phyloP scores from a whole-genome alignment of 345 rosid genomes.

The Lumnitzera littorea region DNA sequence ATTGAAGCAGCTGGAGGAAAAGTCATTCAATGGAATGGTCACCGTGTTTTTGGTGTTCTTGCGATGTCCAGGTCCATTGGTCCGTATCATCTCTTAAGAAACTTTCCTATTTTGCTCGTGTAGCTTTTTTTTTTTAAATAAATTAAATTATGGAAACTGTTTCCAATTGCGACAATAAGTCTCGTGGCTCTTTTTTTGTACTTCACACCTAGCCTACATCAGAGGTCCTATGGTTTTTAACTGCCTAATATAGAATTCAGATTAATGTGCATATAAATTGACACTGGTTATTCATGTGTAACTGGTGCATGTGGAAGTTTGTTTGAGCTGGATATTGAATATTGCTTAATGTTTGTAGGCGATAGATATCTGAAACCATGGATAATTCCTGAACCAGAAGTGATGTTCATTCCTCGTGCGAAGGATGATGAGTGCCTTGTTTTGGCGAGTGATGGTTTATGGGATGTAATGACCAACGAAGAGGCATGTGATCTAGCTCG shows the following conservation, averaged over 20 bases:
- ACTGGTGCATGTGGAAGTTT: no score
- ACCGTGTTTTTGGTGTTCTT: conserved; percentile 94
- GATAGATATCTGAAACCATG: conserved; percentile 93
- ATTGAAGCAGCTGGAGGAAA: conserved; percentile 97
- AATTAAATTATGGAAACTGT: no score
- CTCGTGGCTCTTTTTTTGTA: background rate
- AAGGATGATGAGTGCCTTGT: conserved; percentile 91
- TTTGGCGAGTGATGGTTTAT: conserved; percentile 86
- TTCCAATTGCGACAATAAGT: background rate
- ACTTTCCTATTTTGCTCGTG: background rate
- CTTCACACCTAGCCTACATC: no score
- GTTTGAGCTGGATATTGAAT: background rate
- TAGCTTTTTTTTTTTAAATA: background rate
- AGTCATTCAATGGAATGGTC: conserved; percentile 97
- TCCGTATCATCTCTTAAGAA: conserved; percentile 18
- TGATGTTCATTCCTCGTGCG: conserved; percentile 63
- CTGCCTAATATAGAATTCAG: no score
- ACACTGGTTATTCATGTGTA: no score
- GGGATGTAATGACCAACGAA: conserved; percentile 95
- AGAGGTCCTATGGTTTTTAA: no score
- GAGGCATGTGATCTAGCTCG: conserved; percentile 90
- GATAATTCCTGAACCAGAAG: conserved; percentile 95
- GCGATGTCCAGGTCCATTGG: conserved; percentile 99
- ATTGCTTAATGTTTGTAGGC: conserved; percentile 40
- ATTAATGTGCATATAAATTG: no score